A percentile compares a stretch with the other conserved stretches of the same genome.
phyloP scores from a whole-genome alignment of 805 yeast genomes.

The Lachancea sp. region DNA sequence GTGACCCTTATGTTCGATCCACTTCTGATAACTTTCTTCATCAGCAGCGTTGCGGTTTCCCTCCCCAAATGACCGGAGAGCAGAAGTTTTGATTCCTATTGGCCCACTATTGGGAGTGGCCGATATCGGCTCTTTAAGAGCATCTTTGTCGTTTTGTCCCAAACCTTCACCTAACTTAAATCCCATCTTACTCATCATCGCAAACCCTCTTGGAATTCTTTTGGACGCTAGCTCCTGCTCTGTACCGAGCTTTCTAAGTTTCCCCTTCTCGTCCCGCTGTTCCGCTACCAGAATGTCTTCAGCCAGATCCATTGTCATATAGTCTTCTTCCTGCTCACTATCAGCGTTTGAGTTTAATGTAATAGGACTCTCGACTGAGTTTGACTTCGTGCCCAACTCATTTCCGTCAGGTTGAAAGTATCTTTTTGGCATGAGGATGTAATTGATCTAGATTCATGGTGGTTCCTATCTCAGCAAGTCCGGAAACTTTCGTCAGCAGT shows the following conservation, averaged over 20 bases:
- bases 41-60: not conserved
- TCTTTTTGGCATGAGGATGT: too few relatives aligned
- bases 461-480: not conserved
- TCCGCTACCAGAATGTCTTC: not conserved
- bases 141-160: constrained; percentile 31
- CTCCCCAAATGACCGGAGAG: not conserved
- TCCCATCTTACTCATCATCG: constrained; percentile 57
- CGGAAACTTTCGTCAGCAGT: not conserved
- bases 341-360: too few relatives aligned
- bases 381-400: not conserved
- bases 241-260: not conserved
- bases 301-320: constrained; percentile 1
- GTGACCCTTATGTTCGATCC: constrained; percentile 3
- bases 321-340: not conserved
- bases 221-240: constrained; percentile 4
- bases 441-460: too few relatives aligned
- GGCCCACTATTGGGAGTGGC: constrained; percentile 16
- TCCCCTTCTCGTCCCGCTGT: not conserved
- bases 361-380: too few relatives aligned
- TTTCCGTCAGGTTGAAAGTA: not conserved
- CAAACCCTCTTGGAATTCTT: constrained; percentile 38
- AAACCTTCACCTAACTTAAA: constrained; percentile 42
- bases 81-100: constrained; percentile 20
- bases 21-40: not conserved
- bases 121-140: constrained; percentile 32